Percentiles rank a stretch among this genome's conserved stretches.
These are phyloP conservation scores for Penium margaritaceum DNA, from an alignment of 139 green algal genomes.

Conservation along the genomic window DNA sequence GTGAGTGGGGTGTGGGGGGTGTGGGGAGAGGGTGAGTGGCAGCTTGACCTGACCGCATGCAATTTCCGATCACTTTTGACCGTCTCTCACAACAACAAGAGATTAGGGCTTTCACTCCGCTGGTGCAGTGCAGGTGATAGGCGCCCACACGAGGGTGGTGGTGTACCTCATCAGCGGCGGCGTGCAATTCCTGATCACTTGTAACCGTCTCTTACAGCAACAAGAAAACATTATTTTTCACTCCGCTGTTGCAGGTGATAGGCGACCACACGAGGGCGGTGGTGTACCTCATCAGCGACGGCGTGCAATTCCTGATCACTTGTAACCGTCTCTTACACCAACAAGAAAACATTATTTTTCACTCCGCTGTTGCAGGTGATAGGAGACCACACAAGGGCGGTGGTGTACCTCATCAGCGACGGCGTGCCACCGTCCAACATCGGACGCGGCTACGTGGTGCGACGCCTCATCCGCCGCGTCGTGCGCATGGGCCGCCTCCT, in stretches of 20 bases:
- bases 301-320: too few species aligned
- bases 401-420: constrained; percentile 72
- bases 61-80: too few species aligned
- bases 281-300: constrained; percentile 71
- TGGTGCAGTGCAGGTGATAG: constrained; percentile 73
- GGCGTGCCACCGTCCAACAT: constrained; percentile 80
- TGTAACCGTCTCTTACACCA: too few species aligned
- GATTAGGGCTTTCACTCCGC: too few species aligned
- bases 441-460: constrained; percentile 78
- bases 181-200: too few species aligned
- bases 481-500: constrained; percentile 53
- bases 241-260: constrained; percentile 73
- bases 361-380: constrained; percentile 73
- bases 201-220: too few species aligned
- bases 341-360: too few species aligned
- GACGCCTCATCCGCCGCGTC: constrained; percentile 70
- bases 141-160: constrained; percentile 72
- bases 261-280: constrained; percentile 75
- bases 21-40: too few species aligned
- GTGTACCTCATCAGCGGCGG: constrained; percentile 74
- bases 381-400: constrained; percentile 72
- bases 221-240: too few species aligned
- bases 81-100: too few species aligned
- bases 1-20: too few species aligned
- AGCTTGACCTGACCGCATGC: too few species aligned